Percentiles rank a stretch among this genome's conserved stretches.
These are phyloP conservation scores for Apiotrichum laibachii DNA, from an alignment of 1,284 basidiomycete species.

Conservation along the genomic window DNA sequence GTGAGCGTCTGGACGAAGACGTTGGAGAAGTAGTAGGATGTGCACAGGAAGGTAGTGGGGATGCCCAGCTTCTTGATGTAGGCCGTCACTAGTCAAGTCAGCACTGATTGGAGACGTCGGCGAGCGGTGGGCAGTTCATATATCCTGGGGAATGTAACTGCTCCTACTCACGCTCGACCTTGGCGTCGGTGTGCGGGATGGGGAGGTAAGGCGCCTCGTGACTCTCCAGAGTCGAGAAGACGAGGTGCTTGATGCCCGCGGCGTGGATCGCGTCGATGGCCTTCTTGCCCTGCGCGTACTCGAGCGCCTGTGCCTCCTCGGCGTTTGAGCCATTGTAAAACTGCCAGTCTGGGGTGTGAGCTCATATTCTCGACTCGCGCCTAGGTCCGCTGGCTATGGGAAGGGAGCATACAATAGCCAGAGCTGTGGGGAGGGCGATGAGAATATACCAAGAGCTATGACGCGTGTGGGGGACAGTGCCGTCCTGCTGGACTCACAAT, in stretches of 20 bases:
- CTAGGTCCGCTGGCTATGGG: too few relatives aligned
- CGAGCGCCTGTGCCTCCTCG: constrained; percentile 3
- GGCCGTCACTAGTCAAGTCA: constrained; percentile 17
- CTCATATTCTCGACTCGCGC: neutral
- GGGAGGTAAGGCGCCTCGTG: constrained; percentile 12
- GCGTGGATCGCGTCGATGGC: neutral
- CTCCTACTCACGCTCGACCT: constrained; percentile 1
- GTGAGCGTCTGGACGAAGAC: constrained; percentile 5
- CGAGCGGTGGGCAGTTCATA: too few relatives aligned
- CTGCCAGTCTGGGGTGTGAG: constrained; percentile 1
- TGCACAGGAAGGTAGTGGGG: constrained; percentile 26
- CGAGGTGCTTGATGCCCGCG: constrained; percentile 2
- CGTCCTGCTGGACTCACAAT: constrained; percentile 5
- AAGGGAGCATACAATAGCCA: too few relatives aligned
- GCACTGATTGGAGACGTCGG: too few relatives aligned
- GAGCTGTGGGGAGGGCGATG: too few relatives aligned
- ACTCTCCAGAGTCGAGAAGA: constrained; percentile 18
- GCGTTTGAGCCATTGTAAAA: constrained; percentile 10
- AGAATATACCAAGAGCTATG: too few relatives aligned
- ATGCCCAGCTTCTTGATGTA: constrained; percentile 26
- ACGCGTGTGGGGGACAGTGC: too few relatives aligned
- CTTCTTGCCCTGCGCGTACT: neutral
- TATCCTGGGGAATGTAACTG: neutral
- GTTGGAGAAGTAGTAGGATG: constrained; percentile 19
- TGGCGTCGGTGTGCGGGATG: constrained; percentile 1